A percentile compares a stretch with the other conserved stretches of the same genome.
These are phyloP conservation scores for Metschnikowia henanensis DNA, from an alignment of 805 yeast genomes.

Conservation along the genomic window DNA sequence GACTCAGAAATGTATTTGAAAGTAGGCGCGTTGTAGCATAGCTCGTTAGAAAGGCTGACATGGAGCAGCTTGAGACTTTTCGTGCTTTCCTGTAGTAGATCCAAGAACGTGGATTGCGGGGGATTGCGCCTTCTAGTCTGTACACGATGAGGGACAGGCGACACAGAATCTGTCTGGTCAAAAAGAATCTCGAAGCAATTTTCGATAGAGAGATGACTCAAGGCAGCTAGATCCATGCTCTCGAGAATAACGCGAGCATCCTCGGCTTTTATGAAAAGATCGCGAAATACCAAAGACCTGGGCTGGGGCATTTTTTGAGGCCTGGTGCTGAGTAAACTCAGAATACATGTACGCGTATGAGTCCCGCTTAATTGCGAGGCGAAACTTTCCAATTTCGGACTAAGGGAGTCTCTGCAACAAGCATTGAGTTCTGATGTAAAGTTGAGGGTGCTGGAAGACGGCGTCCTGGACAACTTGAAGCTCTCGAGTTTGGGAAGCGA, in stretches of 20 bases:
- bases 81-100: constrained; percentile 7
- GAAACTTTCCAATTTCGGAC: constrained; percentile 3
- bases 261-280: constrained; percentile 6
- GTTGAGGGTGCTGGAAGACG: background rate
- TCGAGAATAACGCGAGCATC: constrained; percentile 14
- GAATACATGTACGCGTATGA: constrained; percentile 1
- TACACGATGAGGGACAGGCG: background rate
- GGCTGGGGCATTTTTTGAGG: constrained; percentile 3
- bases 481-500: constrained; percentile 8
- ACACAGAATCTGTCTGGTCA: background rate
- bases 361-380: background rate
- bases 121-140: constrained; percentile 13
- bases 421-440: constrained; percentile 8
- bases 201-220: constrained; percentile 13
- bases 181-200: constrained; percentile 14
- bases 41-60: constrained; percentile 14
- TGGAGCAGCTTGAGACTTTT: constrained; percentile 11
- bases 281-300: constrained; percentile 10
- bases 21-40: constrained; percentile 14
- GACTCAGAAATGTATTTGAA: constrained; percentile 7
- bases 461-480: constrained; percentile 8
- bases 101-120: constrained; percentile 14
- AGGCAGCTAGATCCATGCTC: constrained; percentile 2
- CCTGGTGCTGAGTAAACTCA: constrained; percentile 1
- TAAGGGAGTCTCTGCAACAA: constrained; percentile 12